phyloP scores from a whole-genome alignment of 768 basidiomycete genomes.

The Boletus rubescentipes region DNA sequence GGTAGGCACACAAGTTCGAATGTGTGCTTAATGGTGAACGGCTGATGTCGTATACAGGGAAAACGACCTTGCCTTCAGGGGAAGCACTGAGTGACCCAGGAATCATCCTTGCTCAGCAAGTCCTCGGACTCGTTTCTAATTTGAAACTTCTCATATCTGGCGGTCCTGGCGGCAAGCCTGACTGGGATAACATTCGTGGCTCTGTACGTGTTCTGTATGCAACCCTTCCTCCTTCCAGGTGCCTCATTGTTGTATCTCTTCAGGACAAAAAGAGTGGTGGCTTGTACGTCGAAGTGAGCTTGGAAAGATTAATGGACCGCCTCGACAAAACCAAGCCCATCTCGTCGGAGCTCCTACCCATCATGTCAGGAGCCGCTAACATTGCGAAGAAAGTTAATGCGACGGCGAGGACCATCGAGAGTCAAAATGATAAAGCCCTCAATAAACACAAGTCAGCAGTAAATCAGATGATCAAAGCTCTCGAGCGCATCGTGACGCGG shows the following conservation, averaged over 20 bases:
- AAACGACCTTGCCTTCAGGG: constrained; percentile 10
- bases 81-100: constrained; percentile 13
- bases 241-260: background rate
- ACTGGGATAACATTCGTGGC: constrained; percentile 16
- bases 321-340: constrained; percentile 16
- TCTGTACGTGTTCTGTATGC: constrained; percentile 1
- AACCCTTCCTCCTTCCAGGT: background rate
- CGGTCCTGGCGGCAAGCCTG: constrained; percentile 11
- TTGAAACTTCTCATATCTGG: constrained; percentile 13
- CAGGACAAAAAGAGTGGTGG: constrained; percentile 15
- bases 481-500: background rate
- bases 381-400: constrained; percentile 3
- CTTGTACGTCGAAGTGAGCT: constrained; percentile 13
- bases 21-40: background rate
- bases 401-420: constrained; percentile 4
- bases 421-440: constrained; percentile 1
- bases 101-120: constrained; percentile 5
- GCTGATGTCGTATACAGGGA: background rate
- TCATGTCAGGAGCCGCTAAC: background rate
- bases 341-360: constrained; percentile 13
- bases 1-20: background rate
- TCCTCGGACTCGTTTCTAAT: constrained; percentile 7
- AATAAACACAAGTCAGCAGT: constrained; percentile 5
- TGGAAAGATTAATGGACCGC: constrained; percentile 11
- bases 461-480: constrained; percentile 13